Evolutionary conservation across 495 filamentous ascomycete species (phyloP).

Genomic region (Aspergillus homomorphus): DNA sequence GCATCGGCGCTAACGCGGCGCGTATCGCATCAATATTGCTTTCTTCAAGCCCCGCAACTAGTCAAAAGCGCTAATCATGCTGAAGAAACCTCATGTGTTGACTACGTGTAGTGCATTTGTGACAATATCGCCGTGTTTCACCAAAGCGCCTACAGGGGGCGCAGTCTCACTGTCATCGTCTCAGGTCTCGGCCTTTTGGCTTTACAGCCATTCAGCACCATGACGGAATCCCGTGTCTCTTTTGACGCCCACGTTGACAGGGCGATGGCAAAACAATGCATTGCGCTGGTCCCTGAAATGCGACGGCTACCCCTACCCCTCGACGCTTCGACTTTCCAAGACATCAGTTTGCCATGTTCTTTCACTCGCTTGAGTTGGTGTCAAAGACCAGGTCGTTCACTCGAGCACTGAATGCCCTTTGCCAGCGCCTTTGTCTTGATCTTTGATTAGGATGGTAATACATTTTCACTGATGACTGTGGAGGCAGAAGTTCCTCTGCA

Average conservation of each 20-base stretch:
- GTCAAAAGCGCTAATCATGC: constrained; percentile 24
- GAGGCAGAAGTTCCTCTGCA: constrained; percentile 28
- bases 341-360: neutral
- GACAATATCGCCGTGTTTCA: constrained; percentile 34
- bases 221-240: constrained; percentile 8
- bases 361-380: neutral
- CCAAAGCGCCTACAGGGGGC: constrained; percentile 31
- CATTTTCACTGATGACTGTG: constrained; percentile 20
- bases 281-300: constrained; percentile 8
- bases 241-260: constrained; percentile 18
- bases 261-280: constrained; percentile 8
- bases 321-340: neutral
- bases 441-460: constrained; percentile 28
- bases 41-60: constrained; percentile 10
- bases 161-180: constrained; percentile 25
- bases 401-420: constrained; percentile 3
- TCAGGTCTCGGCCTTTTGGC: constrained; percentile 19
- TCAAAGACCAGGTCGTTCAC: neutral
- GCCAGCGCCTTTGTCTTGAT: constrained; percentile 1
- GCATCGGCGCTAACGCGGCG: constrained; percentile 35
- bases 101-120: constrained; percentile 15
- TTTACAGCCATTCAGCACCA: constrained; percentile 14
- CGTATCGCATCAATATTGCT: constrained; percentile 27
- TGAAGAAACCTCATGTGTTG: neutral
- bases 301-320: constrained; percentile 12